phyloP scores from a whole-genome alignment of 176 grass and related monocot genomes.

The Musa beccarii region DNA sequence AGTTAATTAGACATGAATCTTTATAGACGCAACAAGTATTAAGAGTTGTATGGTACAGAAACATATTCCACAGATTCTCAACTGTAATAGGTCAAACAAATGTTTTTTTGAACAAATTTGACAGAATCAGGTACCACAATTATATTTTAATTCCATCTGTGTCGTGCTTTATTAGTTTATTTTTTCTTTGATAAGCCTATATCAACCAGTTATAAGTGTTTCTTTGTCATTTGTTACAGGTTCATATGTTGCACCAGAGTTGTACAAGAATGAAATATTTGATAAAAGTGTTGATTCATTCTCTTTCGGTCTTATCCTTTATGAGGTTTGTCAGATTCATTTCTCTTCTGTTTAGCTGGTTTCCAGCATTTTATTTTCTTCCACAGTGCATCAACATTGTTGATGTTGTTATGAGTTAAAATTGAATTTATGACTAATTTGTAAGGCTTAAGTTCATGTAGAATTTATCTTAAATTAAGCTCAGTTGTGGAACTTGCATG shows the following conservation, averaged over 20 bases:
- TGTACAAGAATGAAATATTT: slow-evolving; percentile 78
- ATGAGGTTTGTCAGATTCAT: slow-evolving; percentile 46
- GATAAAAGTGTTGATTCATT: slow-evolving; percentile 78
- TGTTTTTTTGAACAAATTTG: background rate
- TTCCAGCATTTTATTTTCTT: background rate
- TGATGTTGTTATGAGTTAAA: background rate
- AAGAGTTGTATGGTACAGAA: background rate
- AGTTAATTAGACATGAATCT: too few relatives aligned
- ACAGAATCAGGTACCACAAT: background rate
- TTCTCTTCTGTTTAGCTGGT: background rate
- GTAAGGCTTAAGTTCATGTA: background rate
- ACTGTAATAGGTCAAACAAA: too few relatives aligned
- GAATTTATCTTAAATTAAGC: background rate
- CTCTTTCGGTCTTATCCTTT: slow-evolving; percentile 89
- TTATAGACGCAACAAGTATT: too few relatives aligned
- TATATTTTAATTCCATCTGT: background rate
- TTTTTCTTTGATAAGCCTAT: background rate
- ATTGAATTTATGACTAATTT: background rate
- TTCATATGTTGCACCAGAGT: slow-evolving; percentile 68
- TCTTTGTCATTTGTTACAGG: slow-evolving; percentile 30
- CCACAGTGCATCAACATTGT: background rate
- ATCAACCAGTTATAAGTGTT: background rate
- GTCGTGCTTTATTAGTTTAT: background rate
- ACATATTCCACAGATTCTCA: background rate
- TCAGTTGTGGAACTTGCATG: background rate